Evolutionary conservation across 2,329 filamentous ascomycete species (phyloP).

Genomic region (Sarocladium strictum): DNA sequence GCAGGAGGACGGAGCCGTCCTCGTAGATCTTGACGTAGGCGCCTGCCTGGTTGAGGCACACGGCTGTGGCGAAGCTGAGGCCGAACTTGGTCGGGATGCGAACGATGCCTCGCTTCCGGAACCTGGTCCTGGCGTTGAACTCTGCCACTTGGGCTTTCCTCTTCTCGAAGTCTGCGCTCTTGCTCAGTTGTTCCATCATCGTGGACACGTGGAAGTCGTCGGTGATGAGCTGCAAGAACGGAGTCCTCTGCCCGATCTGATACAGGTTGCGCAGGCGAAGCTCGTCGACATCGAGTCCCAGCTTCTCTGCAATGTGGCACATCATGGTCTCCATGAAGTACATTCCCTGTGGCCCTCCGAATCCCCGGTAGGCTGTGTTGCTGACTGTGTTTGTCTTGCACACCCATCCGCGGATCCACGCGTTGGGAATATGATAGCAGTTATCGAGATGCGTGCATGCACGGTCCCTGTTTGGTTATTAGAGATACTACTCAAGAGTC

Average conservation of each 20-base stretch:
- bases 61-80: slow-evolving; percentile 76
- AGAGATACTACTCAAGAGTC: not conserved
- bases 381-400: slow-evolving; percentile 90
- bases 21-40: slow-evolving; percentile 90
- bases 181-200: slow-evolving; percentile 77
- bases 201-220: slow-evolving; percentile 85
- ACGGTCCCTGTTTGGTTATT: slow-evolving; percentile 51
- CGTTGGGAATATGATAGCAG: slow-evolving; percentile 76
- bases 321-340: slow-evolving; percentile 82
- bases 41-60: slow-evolving; percentile 87
- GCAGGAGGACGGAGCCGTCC: slow-evolving; percentile 79
- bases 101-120: slow-evolving; percentile 78
- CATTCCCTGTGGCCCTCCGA: slow-evolving; percentile 83
- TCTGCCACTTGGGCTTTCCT: slow-evolving; percentile 61
- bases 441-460: slow-evolving; percentile 74
- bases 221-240: slow-evolving; percentile 70
- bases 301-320: slow-evolving; percentile 73
- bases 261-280: slow-evolving; percentile 81
- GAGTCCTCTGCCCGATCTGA: slow-evolving; percentile 63
- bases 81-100: slow-evolving; percentile 88
- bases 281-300: slow-evolving; percentile 70
- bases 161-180: slow-evolving; percentile 62
- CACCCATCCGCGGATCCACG: slow-evolving; percentile 70
- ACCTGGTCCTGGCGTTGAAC: slow-evolving; percentile 77
- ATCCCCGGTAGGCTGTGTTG: slow-evolving; percentile 87